Conservation (phyloP, 495 filamentous ascomycete genomes). For the Aspergillus haitiensis region DNA sequence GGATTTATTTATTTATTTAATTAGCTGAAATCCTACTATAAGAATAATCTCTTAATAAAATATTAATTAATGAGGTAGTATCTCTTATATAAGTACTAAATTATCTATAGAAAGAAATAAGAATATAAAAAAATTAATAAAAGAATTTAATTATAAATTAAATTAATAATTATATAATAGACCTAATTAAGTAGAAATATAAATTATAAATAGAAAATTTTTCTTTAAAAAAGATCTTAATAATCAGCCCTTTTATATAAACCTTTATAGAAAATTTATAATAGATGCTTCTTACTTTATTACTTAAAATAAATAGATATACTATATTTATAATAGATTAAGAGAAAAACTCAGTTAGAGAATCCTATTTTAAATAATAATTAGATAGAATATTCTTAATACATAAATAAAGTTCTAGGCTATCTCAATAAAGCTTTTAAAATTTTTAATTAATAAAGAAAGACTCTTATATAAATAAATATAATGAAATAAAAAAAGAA, state of each 20-base stretch:
- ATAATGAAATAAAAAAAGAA: not conserved
- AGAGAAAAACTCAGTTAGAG: not conserved
- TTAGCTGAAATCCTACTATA: no score
- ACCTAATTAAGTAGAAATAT: no score
- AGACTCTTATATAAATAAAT: not conserved
- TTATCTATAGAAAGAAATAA: no score
- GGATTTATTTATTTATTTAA: no score
- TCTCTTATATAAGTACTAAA: no score
- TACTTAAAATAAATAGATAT: not conserved
- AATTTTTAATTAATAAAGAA: not conserved
- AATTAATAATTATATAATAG: no score
- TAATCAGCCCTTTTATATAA: conserved; percentile 1
- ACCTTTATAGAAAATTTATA: not conserved
- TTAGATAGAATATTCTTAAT: no score
- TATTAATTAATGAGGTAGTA: no score
- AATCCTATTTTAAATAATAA: not conserved
- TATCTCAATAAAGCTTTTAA: not conserved
- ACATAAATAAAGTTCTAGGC: no score
- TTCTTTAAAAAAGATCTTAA: not conserved
- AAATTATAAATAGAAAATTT: not conserved
- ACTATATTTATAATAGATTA: not conserved
- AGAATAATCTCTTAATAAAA: no score
- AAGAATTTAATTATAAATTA: no score
- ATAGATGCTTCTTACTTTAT: not conserved
- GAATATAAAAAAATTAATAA: no score